phyloP scores from a whole-genome alignment of 192 early-diverging fungal genomes.

The Coemansia sp. region DNA sequence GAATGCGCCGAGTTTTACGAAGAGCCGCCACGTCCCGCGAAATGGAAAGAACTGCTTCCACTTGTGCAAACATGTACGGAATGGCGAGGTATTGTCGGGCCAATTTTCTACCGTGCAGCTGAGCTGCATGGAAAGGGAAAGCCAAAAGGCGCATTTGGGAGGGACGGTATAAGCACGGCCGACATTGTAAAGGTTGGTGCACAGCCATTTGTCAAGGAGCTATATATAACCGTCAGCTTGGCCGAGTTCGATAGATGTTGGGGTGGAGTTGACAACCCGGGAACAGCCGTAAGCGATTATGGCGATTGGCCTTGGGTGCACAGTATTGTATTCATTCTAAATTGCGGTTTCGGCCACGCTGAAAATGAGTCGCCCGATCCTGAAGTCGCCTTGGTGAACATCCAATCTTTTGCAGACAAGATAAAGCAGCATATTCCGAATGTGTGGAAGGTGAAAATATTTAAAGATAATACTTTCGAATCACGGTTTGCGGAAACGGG shows the following conservation, averaged over 20 bases:
- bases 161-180: neutral
- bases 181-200: conserved; percentile 1
- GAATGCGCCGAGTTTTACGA: no score
- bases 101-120: conserved; percentile 16
- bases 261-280: neutral
- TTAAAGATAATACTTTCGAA: neutral
- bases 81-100: conserved; percentile 12
- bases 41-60: neutral
- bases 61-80: conserved; percentile 8
- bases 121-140: neutral
- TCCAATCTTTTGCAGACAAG: no score
- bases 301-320: neutral
- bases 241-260: neutral
- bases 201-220: conserved; percentile 10
- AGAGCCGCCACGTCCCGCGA: neutral
- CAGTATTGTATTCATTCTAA: neutral
- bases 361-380: no score
- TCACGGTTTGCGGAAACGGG: neutral
- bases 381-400: no score
- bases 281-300: neutral
- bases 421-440: neutral
- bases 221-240: conserved; percentile 7
- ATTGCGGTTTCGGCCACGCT: no score
- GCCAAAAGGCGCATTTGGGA: neutral
- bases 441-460: neutral